Base-by-base conservation (phyloP, 169 alveolate genomes). In the Eimeria sp. region DNA sequence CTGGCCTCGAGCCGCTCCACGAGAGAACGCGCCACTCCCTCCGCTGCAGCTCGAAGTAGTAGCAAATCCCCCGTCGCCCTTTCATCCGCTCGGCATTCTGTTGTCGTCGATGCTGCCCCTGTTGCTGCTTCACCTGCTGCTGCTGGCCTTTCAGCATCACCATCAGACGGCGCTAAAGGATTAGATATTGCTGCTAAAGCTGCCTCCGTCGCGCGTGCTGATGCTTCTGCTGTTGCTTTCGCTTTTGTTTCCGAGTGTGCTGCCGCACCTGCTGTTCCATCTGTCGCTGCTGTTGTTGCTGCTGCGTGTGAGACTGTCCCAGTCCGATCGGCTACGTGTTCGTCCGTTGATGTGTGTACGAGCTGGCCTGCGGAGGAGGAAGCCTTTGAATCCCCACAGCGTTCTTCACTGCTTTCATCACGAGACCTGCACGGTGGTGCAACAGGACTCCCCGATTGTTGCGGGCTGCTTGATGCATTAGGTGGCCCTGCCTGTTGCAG, bases 1-100 rank as follows among this genome's bases (percentile, higher is more conserved):
- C 25, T 10, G 9, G 58, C 84, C 43, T 80, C 89, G 22, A 84
- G 78, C 34, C 57, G 57, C 20, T 54, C 43, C 58, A 84, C 22
- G 14, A 84, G 92, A 11, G 27, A 43, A 14, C 54, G 27, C 1
- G 92, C 76, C 11, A 84, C 45, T 4, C 27, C 16, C 34, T 84
- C 92, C 14, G 92, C 92, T 58, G 54, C 47, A 54, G 43, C 58
- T 5, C 58, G 45, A 51, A 80, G 70, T 72, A 80, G 72, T 72
- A 27, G 89, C 89, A 54, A 25, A 20, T 80, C 89, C n/a, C 72
- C 16, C 20, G 61, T 25, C 22, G 84, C 54, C 30, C 9, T 73
- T 16, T 3, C 84, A 9, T 73, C 58, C 5, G 54, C 84, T 5
- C 27, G 20, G 25, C 34, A 45, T 14, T 34, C 84, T 30, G 84